A percentile compares a stretch with the other conserved stretches of the same genome.
These are phyloP conservation scores for Allantophomopsis lycopodina DNA, from an alignment of 2,329 filamentous ascomycete species.

Conservation along the genomic window DNA sequence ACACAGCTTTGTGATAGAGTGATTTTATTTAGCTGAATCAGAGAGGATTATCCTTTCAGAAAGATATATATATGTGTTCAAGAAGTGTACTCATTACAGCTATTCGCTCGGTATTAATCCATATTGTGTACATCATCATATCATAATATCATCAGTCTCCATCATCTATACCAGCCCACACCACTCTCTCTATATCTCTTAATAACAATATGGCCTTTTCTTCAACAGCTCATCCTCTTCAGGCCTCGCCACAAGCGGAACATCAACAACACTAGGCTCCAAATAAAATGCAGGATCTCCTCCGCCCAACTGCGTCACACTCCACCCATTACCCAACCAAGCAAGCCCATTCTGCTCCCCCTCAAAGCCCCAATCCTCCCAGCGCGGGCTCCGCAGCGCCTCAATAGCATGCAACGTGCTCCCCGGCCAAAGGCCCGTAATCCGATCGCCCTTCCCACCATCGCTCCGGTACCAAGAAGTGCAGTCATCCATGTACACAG, in stretches of 20 bases:
- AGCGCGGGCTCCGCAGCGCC: slow-evolving; percentile 32
- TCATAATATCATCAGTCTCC: too few relatives aligned
- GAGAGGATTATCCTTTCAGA: too few relatives aligned
- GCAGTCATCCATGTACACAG: slow-evolving; percentile 30
- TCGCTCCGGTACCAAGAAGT: slow-evolving; percentile 14
- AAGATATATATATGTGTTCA: too few relatives aligned
- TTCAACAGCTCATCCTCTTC: slow-evolving; percentile 22
- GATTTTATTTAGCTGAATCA: too few relatives aligned
- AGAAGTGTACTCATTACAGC: too few relatives aligned
- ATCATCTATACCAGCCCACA: too few relatives aligned
- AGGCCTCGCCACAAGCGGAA: slow-evolving; percentile 20
- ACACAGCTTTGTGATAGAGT: too few relatives aligned
- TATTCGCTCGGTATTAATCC: too few relatives aligned
- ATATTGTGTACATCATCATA: too few relatives aligned
- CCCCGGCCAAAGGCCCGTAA: slow-evolving; percentile 27
- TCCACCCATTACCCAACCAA: slow-evolving; percentile 28
- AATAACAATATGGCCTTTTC: slow-evolving; percentile 23
- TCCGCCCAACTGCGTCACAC: slow-evolving; percentile 24
- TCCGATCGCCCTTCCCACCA: slow-evolving; percentile 22
- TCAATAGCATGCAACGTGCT: slow-evolving; percentile 25
- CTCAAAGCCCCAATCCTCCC: slow-evolving; percentile 33
- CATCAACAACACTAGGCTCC: slow-evolving; percentile 22
- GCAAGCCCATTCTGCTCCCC: slow-evolving; percentile 22
- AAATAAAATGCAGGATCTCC: slow-evolving; percentile 26
- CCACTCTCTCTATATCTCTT: background rate